A percentile compares a stretch with the other conserved stretches of the same genome.
Conservation (phyloP, 2,329 filamentous ascomycete species). For the Onygena corvina region DNA sequence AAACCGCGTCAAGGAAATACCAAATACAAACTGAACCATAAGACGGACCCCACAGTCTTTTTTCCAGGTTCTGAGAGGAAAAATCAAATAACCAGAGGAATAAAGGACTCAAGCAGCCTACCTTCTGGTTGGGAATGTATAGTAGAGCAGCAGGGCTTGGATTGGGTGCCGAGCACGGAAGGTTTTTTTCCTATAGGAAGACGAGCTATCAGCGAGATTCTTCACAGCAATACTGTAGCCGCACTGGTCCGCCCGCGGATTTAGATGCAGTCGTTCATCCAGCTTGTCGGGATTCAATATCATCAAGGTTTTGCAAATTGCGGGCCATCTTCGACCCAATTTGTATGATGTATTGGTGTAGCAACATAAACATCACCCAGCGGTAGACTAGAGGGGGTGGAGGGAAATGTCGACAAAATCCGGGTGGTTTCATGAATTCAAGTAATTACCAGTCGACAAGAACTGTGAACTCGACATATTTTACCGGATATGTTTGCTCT, state of each 20-base stretch:
- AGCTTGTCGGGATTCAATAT: neutral
- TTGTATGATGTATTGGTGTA: neutral
- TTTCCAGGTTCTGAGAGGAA: neutral
- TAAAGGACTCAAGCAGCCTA: neutral
- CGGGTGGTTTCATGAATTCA: neutral
- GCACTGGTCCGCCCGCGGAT: neutral
- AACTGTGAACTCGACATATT: neutral
- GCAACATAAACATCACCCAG: neutral
- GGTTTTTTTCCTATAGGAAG: neutral
- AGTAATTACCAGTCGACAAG: neutral
- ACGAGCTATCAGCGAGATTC: neutral
- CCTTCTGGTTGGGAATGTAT: neutral
- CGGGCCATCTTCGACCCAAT: neutral
- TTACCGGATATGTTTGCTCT: neutral
- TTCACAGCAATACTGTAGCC: neutral
- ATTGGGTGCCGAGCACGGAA: neutral
- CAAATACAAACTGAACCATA: neutral
- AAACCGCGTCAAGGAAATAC: constrained; percentile 12
- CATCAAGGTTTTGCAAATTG: neutral
- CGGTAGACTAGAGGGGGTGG: too few relatives aligned
- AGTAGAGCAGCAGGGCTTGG: too few relatives aligned
- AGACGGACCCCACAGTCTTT: neutral
- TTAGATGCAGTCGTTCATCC: neutral
- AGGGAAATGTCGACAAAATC: neutral
- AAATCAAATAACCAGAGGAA: neutral